Percentiles rank a stretch among this genome's conserved stretches.
phyloP scores from a whole-genome alignment of 108 stramenopile genomes.

The Pseudonitzschia multiseries region DNA sequence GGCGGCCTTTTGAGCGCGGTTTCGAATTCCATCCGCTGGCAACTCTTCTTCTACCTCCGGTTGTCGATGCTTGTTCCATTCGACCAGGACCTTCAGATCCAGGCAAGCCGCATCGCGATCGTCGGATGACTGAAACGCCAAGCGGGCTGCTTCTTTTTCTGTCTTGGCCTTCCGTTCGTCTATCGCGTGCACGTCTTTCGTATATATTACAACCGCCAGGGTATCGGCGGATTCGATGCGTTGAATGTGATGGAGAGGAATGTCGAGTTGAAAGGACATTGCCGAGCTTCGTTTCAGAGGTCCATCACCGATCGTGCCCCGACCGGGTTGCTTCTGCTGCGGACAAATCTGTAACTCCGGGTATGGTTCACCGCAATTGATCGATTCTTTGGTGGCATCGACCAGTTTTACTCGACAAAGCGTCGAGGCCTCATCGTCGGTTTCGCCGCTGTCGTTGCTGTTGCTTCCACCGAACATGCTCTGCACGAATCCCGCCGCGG shows the following conservation, averaged over 20 bases:
- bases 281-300: conserved; percentile 22
- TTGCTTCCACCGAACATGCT: conserved; percentile 41
- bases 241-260: conserved; percentile 41
- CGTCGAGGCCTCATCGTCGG: conserved; percentile 16
- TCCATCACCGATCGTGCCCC: conserved; percentile 4
- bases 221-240: conserved; percentile 35
- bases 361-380: conserved; percentile 38
- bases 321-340: neutral
- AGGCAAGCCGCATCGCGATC: conserved; percentile 33
- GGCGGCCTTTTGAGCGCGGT: conserved; percentile 63
- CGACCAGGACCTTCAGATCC: conserved; percentile 60
- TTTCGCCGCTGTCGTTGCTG: conserved; percentile 2
- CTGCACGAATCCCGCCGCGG: conserved; percentile 42
- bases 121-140: conserved; percentile 25
- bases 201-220: conserved; percentile 26
- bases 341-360: conserved; percentile 43
- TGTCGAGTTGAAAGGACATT: conserved; percentile 26
- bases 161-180: conserved; percentile 29
- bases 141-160: conserved; percentile 35
- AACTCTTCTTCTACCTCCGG: conserved; percentile 41
- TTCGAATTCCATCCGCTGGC: conserved; percentile 35
- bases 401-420: conserved; percentile 20
- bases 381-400: conserved; percentile 44
- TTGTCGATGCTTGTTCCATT: conserved; percentile 72
- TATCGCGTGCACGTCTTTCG: conserved; percentile 36